Percentiles rank a stretch among this genome's conserved stretches.
Conservation (phyloP, 257 asterid species). For the Fraxinus americana region DNA sequence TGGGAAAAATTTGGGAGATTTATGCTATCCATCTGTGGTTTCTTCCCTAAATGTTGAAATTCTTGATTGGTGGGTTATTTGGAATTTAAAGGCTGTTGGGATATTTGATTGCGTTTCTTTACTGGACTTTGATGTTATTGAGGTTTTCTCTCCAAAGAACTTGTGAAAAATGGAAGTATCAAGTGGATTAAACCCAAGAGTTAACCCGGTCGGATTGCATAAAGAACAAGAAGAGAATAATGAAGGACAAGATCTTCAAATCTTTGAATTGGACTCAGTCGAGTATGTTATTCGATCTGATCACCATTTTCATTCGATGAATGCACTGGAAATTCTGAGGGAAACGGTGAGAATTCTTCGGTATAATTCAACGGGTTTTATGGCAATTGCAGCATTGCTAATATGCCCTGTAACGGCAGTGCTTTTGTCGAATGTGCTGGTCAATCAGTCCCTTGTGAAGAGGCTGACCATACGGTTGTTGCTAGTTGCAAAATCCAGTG, state of each 20-base stretch:
- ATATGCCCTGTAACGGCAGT: conserved; percentile 85
- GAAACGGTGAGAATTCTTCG: conserved; percentile 84
- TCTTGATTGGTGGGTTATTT: conserved; percentile 8
- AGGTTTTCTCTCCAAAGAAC: background rate
- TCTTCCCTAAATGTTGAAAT: background rate
- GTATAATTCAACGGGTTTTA: conserved; percentile 62
- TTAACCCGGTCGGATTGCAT: conserved; percentile 29
- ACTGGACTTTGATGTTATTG: conserved; percentile 1
- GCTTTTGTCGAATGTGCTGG: conserved; percentile 67
- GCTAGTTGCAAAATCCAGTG: conserved; percentile 73
- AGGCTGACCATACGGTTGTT: conserved; percentile 49
- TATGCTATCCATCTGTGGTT: no score
- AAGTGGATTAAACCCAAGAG: conserved; percentile 57
- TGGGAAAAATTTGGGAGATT: no score
- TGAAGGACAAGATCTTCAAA: conserved; percentile 35
- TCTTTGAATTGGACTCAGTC: conserved; percentile 43
- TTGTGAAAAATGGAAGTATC: conserved; percentile 55
- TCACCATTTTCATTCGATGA: conserved; percentile 60
- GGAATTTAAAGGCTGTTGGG: conserved; percentile 9
- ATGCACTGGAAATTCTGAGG: conserved; percentile 76
- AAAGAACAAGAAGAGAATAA: conserved; percentile 43
- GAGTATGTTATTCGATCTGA: conserved; percentile 35
- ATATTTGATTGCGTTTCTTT: background rate
- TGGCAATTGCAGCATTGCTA: conserved; percentile 62
- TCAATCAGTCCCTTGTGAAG: conserved; percentile 62